These are phyloP conservation scores for Mrakiaceae sp. DNA, from an alignment of 1,284 basidiomycete genomes.

Conservation along the genomic window DNA sequence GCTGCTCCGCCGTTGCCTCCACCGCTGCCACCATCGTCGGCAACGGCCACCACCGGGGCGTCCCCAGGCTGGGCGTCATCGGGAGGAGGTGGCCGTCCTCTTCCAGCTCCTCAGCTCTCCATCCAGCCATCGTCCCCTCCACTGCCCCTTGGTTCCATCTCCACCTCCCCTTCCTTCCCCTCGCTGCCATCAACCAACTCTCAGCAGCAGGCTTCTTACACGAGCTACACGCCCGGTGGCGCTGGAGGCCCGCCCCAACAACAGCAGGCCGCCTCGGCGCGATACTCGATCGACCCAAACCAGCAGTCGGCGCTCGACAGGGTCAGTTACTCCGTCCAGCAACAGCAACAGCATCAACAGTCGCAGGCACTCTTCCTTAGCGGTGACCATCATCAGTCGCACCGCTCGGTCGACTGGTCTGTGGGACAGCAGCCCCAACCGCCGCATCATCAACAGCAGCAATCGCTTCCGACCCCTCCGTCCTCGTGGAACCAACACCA, in stretches of 20 bases:
- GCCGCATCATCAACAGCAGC: not conserved
- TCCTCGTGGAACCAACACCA: not conserved
- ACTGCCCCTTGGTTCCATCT: not conserved
- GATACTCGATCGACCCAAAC: not conserved
- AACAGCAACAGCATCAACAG: not conserved
- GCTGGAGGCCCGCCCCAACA: not conserved
- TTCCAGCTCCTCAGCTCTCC: not conserved
- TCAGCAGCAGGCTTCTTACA: not conserved
- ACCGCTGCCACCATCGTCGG: not conserved
- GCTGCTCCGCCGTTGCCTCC: not conserved
- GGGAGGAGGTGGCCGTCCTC: not conserved
- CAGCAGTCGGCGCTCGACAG: not conserved
- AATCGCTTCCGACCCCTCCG: not conserved
- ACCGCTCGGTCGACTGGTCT: not conserved
- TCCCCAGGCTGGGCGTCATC: too few species aligned
- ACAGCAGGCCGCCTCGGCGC: not conserved
- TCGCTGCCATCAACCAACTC: not conserved
- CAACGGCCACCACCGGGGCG: not conserved
- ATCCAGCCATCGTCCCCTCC: too few species aligned
- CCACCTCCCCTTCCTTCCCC: not conserved
- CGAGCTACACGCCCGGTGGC: not conserved
- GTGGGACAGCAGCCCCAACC: not conserved
- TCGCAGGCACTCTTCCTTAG: not conserved
- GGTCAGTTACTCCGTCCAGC: not conserved
- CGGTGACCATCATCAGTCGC: not conserved